Conservation (phyloP, 2,329 filamentous ascomycete genomes). For the Endocalyx cinctus region DNA sequence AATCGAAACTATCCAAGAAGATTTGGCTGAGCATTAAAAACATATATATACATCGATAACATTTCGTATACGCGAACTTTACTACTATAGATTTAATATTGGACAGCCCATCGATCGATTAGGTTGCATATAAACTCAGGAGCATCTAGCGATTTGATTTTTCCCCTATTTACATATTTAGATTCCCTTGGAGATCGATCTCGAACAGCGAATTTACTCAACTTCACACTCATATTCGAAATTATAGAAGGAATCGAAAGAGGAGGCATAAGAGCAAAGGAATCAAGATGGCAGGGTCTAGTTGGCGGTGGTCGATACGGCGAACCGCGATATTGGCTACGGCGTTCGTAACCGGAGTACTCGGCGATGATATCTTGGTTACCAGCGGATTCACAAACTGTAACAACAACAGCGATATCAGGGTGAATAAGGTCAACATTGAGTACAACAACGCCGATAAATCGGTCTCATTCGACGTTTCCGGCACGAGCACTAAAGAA, state of each 20-base stretch:
- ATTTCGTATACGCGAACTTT: too few species aligned
- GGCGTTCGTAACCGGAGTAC: constrained; percentile 40
- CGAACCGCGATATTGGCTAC: constrained; percentile 29
- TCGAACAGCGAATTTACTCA: too few species aligned
- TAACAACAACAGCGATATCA: constrained; percentile 53
- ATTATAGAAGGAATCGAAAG: too few species aligned
- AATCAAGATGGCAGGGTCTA: constrained; percentile 24
- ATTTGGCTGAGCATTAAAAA: too few species aligned
- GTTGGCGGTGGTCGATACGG: constrained; percentile 23
- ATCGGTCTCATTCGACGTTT: constrained; percentile 74
- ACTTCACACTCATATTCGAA: too few species aligned
- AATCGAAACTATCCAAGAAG: too few species aligned
- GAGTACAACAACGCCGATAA: constrained; percentile 72
- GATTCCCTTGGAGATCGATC: too few species aligned
- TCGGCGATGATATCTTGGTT: constrained; percentile 68
- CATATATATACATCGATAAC: too few species aligned
- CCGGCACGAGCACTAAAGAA: constrained; percentile 65
- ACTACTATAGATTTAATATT: too few species aligned
- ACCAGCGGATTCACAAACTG: constrained; percentile 80
- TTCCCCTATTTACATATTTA: too few species aligned
- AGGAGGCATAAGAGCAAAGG: too few species aligned
- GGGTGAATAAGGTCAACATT: constrained; percentile 70
- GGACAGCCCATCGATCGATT: too few species aligned
- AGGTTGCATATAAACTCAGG: constrained; percentile 10
- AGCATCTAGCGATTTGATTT: constrained; percentile 18